phyloP scores from a whole-genome alignment of 352 stramenopile genomes.

The Pythium sukuiense region DNA sequence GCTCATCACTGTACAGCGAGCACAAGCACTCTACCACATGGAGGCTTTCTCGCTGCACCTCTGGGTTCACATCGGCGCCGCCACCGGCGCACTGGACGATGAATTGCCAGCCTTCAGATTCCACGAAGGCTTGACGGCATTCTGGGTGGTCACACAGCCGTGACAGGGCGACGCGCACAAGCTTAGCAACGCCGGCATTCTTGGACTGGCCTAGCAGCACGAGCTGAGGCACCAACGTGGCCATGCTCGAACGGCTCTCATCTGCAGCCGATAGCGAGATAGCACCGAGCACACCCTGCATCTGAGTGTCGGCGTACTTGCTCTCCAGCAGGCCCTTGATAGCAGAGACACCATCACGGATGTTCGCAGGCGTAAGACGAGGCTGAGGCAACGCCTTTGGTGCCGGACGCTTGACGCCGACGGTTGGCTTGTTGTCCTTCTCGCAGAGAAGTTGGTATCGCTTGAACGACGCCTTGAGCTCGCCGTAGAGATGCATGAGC shows the following conservation, averaged over 20 bases:
- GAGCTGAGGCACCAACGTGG: slow-evolving; percentile 63
- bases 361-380: slow-evolving; percentile 41
- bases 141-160: slow-evolving; percentile 83
- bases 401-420: slow-evolving; percentile 66
- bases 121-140: slow-evolving; percentile 80
- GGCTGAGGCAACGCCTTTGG: slow-evolving; percentile 61
- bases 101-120: slow-evolving; percentile 82
- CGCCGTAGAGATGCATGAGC: slow-evolving; percentile 76
- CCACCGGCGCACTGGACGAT: slow-evolving; percentile 77
- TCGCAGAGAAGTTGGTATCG: slow-evolving; percentile 68
- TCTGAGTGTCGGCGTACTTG: slow-evolving; percentile 75
- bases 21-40: slow-evolving; percentile 86
- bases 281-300: slow-evolving; percentile 77
- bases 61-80: slow-evolving; percentile 53
- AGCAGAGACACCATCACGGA: slow-evolving; percentile 54
- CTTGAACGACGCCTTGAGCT: slow-evolving; percentile 79
- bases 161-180: slow-evolving; percentile 73
- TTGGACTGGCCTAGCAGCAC: slow-evolving; percentile 65
- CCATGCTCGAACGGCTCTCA: slow-evolving; percentile 60
- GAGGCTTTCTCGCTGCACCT: slow-evolving; percentile 84
- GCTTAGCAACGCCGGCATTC: slow-evolving; percentile 53
- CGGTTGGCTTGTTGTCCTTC: slow-evolving; percentile 39
- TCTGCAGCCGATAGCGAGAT: slow-evolving; percentile 77
- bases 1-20: slow-evolving; percentile 77
- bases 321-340: slow-evolving; percentile 75